Conservation (phyloP, 257 asterid species). For the Nicotiana knightiana region DNA sequence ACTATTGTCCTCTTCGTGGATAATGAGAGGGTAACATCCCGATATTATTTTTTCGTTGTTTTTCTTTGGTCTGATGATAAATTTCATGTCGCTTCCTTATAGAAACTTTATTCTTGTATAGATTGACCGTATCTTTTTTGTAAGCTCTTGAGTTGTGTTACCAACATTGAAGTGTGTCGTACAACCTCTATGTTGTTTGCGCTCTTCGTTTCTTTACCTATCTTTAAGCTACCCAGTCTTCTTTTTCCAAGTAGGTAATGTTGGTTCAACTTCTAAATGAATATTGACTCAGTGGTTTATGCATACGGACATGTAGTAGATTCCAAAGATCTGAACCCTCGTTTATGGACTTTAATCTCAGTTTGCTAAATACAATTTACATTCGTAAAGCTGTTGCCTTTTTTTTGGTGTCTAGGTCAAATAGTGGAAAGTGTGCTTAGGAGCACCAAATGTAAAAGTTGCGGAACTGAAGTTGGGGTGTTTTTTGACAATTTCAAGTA, state of each 20-base stretch:
- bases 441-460: neutral
- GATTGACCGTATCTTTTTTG: neutral
- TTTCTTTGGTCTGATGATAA: neutral
- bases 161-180: neutral
- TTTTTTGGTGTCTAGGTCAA: neutral
- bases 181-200: neutral
- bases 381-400: neutral
- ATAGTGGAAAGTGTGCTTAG: neutral
- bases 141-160: neutral
- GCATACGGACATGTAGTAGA: neutral
- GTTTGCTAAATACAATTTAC: neutral
- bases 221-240: neutral
- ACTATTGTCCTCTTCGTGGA: neutral
- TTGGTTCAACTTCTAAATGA: constrained; percentile 1
- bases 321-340: neutral
- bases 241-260: neutral
- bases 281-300: neutral
- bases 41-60: neutral
- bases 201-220: neutral
- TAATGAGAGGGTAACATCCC: neutral
- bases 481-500: neutral
- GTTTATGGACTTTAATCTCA: neutral
- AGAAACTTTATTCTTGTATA: neutral
- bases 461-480: neutral
- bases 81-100: neutral